Evolutionary conservation across 345 rosid genomes (phyloP), one percentile per base, ranked within the genome.

Genomic region (Pistacia integerrima): DNA sequence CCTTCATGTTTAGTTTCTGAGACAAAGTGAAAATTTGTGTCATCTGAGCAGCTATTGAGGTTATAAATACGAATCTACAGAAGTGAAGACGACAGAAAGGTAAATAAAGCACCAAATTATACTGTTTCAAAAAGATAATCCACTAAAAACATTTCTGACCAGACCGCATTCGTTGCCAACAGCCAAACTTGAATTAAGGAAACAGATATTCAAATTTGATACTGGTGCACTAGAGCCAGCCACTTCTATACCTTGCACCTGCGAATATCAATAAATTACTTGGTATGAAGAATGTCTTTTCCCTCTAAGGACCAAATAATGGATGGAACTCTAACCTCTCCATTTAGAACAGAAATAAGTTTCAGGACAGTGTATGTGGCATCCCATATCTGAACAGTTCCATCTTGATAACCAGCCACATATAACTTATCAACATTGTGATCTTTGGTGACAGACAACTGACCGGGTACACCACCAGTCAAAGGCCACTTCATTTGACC

Each of bases 331-430:
- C 81, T 71, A 56, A 91, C 96, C 86, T 87, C 73, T 68, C 86
- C 81, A 77, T 85, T 81, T 57, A 88, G 33, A 74, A 74, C 44
- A 75, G 78, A 83, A 73, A 87, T 81, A 68, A 73, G 83, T 63
- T 81, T 73, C 25, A 91, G 69, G 58, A 81, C 73, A 41, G 89
- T 84, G 78, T 69, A 84, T 18, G 89, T 84, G 6, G 92, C 89
- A 85, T 88, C 84, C 89, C 89, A 91, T 28, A 91, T 76, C 78
- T 88, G 74, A 76, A 89, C 85, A 52, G 93, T 84, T 78, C 96
- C 93, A 78, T 91, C 90, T 49, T 80, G 75, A 79, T 91, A 89
- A 75, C 96, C 96, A 70, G 85, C 91, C 70, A 89, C 70, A 64
- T 88, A 91, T 69, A 89, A 70, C 75, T 79, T 82, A 51, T 87